phyloP scores from a whole-genome alignment of 192 early-diverging fungal genomes.

The Dispira simplex region DNA sequence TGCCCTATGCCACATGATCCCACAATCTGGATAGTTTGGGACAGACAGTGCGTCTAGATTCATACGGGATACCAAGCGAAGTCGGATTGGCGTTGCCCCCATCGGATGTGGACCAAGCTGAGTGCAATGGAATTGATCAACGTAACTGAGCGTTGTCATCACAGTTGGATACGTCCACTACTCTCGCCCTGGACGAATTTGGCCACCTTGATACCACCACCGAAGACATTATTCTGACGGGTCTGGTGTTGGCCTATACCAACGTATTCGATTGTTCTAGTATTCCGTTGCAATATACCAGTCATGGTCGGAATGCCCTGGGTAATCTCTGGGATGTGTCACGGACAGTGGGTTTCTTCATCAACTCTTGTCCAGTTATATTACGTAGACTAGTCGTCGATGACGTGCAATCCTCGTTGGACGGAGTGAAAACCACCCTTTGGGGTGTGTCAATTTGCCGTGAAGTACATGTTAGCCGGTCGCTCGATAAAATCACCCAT shows the following conservation, averaged over 20 bases:
- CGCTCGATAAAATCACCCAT: no score
- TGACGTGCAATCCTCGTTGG: no score
- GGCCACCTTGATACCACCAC: background rate
- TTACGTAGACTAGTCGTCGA: no score
- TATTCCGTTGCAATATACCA: background rate
- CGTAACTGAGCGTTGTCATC: background rate
- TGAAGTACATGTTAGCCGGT: no score
- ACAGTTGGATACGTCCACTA: background rate
- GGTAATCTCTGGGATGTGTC: constrained; percentile 1
- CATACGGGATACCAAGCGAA: background rate
- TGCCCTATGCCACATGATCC: background rate
- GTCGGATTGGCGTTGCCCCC: no score
- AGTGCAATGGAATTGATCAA: background rate
- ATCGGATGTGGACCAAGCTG: background rate
- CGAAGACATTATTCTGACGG: background rate
- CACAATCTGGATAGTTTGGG: background rate
- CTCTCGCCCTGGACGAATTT: background rate
- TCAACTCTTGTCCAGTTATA: background rate
- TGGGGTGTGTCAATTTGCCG: no score
- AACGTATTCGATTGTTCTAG: background rate
- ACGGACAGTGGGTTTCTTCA: background rate
- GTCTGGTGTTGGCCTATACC: background rate
- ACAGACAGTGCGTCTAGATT: background rate
- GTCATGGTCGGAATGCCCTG: background rate
- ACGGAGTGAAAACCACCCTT: no score